Evolutionary conservation across 345 rosid species (phyloP), one percentile per base, ranked within the genome.

Genomic region (Microthlaspi erraticum): DNA sequence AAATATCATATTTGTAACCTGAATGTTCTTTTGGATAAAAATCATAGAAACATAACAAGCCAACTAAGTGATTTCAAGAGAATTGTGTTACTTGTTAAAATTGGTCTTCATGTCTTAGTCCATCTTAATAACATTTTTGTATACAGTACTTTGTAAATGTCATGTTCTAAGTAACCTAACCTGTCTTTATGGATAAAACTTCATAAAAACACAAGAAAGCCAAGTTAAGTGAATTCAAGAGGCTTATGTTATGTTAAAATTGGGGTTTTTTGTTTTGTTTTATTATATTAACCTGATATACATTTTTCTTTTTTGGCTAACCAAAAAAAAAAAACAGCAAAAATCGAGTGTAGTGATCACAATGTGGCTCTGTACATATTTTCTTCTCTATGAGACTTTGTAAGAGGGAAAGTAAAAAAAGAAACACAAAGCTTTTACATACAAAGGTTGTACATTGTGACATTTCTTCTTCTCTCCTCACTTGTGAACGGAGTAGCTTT

Each of bases 401-500:
- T 45, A 23, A 58, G 37, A 46, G n/a, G 26, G 61, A 57, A 38
- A 50, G n/a, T n/a, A n/a, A 77, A 56, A 70, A 8, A 60, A 23
- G 46, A 72, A 78, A n/a, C n/a, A 70, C 66, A 82, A 76, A 80
- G 74, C 77, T 82, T 26, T 80, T 85, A 89, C 92, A 83, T 54
- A 32, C 66, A 70, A 39, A 50, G 41, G 62, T 16, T 44, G 55
- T 36, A 43, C 64, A 63, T 2, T 57, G 57, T 41, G 53, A 37
- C 23, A 0, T 59, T 31, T 38, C 29, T 48, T 70, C 42, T n/a
- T n/a, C 55, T 71, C 36, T 53, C 17, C 74, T 68, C 80, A 83
- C 73, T 85, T 84, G 76, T 59, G 83, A 51, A 87, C 60, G 2
- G 91, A 86, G 72, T 83, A 83, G 83, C 94, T 91, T 87, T 86